phyloP scores from a whole-genome alignment of 148 eudicot species.

The Chenopodium berlandieri region DNA sequence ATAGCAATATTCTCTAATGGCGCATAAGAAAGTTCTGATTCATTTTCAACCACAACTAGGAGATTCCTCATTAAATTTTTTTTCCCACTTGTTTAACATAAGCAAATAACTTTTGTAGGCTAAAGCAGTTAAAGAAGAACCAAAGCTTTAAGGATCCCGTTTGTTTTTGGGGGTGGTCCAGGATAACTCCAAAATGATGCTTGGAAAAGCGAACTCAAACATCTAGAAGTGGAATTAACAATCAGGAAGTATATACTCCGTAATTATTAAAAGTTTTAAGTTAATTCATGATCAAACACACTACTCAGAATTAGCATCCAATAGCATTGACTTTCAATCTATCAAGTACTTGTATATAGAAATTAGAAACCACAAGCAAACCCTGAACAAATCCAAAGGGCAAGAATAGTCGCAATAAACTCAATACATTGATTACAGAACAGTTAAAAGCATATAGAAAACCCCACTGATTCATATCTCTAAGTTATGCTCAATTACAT shows the following conservation, averaged over 20 bases:
- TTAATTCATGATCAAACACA: background rate
- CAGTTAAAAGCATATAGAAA: too few relatives aligned
- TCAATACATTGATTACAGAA: background rate
- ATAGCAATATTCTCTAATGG: background rate
- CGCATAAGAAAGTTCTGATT: background rate
- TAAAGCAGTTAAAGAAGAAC: background rate
- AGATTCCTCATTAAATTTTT: too few relatives aligned
- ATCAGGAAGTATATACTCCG: background rate
- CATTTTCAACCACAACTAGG: background rate
- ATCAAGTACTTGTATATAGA: too few relatives aligned
- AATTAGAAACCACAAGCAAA: background rate
- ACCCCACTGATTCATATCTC: background rate
- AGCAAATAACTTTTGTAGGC: background rate
- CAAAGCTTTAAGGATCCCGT: background rate
- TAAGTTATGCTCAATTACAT: background rate
- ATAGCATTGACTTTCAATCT: too few relatives aligned
- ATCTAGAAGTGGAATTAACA: background rate
- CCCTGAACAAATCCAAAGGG: background rate
- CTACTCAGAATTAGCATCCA: background rate
- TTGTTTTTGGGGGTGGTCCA: background rate
- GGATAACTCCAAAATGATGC: background rate
- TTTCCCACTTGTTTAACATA: too few relatives aligned
- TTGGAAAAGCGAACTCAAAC: background rate
- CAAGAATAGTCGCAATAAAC: too few relatives aligned
- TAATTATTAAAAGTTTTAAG: too few relatives aligned